Evolutionary conservation across 2,329 filamentous ascomycete species (phyloP).

Genomic region (Trichoderma atrobrunneum): DNA sequence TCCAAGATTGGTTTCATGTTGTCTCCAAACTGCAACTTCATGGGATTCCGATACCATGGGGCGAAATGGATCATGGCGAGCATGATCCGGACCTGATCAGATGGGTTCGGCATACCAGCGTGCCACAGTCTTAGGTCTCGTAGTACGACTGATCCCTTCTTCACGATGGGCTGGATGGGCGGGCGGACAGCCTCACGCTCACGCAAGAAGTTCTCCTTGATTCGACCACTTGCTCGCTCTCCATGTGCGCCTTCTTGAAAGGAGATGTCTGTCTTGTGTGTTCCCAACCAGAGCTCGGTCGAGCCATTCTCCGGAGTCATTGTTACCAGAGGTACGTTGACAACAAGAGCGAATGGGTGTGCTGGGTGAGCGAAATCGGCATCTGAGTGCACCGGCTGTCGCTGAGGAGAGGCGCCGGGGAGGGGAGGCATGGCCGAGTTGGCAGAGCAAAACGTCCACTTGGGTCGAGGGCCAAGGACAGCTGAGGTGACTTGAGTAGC

Average conservation of each 20-base stretch:
- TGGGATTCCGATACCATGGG: conserved; percentile 55
- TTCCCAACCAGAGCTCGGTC: conserved; percentile 60
- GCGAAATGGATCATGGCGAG: conserved; percentile 60
- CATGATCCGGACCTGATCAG: conserved; percentile 52
- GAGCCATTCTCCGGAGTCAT: conserved; percentile 52
- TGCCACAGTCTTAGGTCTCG: conserved; percentile 63
- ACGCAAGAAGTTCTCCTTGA: conserved; percentile 42
- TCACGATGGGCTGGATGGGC: conserved; percentile 49
- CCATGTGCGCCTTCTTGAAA: conserved; percentile 50
- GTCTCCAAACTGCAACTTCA: conserved; percentile 53
- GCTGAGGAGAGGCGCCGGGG: conserved; percentile 36
- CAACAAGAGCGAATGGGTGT: conserved; percentile 53
- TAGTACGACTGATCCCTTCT: conserved; percentile 55
- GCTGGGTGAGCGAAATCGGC: conserved; percentile 55
- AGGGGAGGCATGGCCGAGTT: conserved; percentile 55
- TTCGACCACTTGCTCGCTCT: conserved; percentile 51
- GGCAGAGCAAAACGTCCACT: conserved; percentile 57
- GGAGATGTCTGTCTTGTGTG: conserved; percentile 40
- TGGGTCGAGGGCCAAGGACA: conserved; percentile 52
- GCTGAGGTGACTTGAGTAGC: conserved; percentile 55
- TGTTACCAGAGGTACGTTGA: conserved; percentile 52
- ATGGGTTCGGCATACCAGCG: conserved; percentile 59
- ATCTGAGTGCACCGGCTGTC: conserved; percentile 58
- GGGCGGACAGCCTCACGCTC: conserved; percentile 37
- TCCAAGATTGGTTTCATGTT: conserved; percentile 47